These are phyloP conservation scores for Jamesozyma rosinii DNA, from an alignment of 805 yeast species.

Conservation along the genomic window DNA sequence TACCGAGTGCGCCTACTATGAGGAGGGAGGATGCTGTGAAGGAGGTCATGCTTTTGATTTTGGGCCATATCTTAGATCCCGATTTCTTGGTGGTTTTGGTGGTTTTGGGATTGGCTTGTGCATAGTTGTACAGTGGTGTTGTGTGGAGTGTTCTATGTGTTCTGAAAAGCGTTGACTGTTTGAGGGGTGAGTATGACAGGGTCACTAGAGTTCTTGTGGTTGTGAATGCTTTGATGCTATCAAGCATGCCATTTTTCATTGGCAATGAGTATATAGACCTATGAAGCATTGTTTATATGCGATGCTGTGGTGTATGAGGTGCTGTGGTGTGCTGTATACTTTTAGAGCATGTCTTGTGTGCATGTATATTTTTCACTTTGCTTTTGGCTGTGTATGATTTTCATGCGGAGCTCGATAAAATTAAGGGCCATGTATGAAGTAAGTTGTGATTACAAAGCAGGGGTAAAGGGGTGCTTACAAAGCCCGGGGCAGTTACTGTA, in stretches of 20 bases:
- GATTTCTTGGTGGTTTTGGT: not conserved
- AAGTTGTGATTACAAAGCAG: no score
- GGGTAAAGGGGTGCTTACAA: no score
- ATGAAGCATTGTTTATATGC: no score
- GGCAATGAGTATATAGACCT: no score
- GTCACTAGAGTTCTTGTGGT: not conserved
- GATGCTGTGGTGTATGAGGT: no score
- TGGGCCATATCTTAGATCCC: conserved; percentile 31
- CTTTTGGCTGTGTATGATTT: no score
- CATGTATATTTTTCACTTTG: no score
- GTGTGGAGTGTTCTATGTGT: not conserved
- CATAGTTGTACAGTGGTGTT: not conserved
- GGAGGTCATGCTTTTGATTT: conserved; percentile 47
- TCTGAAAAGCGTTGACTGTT: not conserved
- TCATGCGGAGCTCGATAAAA: no score
- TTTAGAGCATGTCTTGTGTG: no score
- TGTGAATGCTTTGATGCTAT: not conserved
- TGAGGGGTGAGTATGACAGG: not conserved
- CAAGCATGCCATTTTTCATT: not conserved
- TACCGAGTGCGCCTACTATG: conserved; percentile 60
- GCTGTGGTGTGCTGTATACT: no score
- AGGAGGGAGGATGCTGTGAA: conserved; percentile 52
- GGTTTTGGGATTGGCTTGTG: not conserved
- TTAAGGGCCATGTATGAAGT: no score
- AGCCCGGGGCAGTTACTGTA: no score